Conservation (phyloP, 2,329 filamentous ascomycete genomes). For the Camptophora hylomeconis region DNA sequence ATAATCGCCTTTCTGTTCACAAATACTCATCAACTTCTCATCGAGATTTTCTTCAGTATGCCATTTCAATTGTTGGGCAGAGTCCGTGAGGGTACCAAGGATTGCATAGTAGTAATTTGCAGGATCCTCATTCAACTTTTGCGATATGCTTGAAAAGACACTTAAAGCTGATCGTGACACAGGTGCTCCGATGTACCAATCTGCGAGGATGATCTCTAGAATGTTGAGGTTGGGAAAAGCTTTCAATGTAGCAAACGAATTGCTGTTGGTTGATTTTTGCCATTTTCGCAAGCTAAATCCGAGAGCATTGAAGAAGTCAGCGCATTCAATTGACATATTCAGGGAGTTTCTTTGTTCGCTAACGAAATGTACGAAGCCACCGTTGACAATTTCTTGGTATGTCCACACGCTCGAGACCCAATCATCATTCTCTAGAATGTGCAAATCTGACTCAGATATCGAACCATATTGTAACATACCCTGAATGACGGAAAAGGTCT, state of each 20-base stretch:
- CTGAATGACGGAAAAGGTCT: constrained; percentile 3
- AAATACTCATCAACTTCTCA: constrained; percentile 7
- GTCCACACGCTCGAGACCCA: constrained; percentile 8
- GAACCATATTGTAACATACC: too few species aligned
- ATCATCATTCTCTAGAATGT: constrained; percentile 5
- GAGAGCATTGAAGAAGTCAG: constrained; percentile 6
- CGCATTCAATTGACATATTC: too few species aligned
- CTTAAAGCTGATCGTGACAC: constrained; percentile 5
- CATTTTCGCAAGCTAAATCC: constrained; percentile 5
- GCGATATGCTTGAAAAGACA: constrained; percentile 6
- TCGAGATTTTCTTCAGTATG: too few species aligned
- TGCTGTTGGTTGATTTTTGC: too few species aligned
- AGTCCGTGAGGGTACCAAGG: constrained; percentile 6
- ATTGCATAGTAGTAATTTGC: constrained; percentile 9
- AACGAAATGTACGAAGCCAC: constrained; percentile 1
- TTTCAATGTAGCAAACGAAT: too few species aligned
- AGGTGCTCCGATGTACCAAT: constrained; percentile 6
- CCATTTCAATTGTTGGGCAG: too few species aligned
- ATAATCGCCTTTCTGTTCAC: constrained; percentile 7
- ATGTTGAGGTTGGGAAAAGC: constrained; percentile 7
- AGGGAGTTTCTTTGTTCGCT: too few species aligned
- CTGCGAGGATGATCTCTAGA: constrained; percentile 6
- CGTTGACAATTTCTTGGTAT: constrained; percentile 8
- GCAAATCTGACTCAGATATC: constrained; percentile 3
- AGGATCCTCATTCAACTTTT: constrained; percentile 2